Percentiles rank a stretch among this genome's conserved stretches.
phyloP scores from a whole-genome alignment of 148 eudicot species.

The Rhododendron simsii region DNA sequence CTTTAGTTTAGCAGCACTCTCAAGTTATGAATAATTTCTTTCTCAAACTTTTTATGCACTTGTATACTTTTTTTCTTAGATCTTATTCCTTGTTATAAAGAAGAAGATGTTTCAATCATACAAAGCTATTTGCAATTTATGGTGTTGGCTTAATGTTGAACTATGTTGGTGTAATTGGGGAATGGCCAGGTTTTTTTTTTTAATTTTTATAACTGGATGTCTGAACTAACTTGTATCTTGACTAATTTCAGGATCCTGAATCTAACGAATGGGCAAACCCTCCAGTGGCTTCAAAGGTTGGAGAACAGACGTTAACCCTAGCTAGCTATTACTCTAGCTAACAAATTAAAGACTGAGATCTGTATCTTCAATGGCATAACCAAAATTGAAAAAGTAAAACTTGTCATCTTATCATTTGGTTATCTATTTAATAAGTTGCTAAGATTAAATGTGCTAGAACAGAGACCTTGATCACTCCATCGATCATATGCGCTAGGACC shows the following conservation, averaged over 20 bases:
- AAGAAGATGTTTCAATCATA: not conserved
- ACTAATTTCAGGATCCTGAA: no score
- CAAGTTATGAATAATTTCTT: slow-evolving; percentile 8
- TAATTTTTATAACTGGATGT: no score
- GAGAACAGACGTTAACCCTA: no score
- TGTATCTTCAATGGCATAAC: not conserved
- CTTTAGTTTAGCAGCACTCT: slow-evolving; percentile 13
- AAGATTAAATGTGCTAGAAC: no score
- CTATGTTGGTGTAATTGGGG: not conserved
- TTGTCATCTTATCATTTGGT: no score
- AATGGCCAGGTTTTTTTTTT: not conserved
- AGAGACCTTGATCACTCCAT: no score
- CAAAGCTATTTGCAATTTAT: not conserved
- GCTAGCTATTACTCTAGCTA: not conserved
- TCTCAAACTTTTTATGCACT: not conserved
- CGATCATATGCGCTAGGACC: no score
- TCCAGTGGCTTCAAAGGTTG: not conserved
- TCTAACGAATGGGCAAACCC: not conserved
- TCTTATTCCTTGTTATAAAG: not conserved
- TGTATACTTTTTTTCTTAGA: not conserved
- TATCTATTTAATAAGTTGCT: no score
- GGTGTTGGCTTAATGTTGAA: not conserved
- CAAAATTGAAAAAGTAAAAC: no score
- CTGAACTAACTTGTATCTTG: not conserved
- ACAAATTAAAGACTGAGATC: not conserved